A percentile compares a stretch with the other conserved stretches of the same genome.
phyloP scores from a whole-genome alignment of 2,329 filamentous ascomycete species.

The Colletotrichum sp. region DNA sequence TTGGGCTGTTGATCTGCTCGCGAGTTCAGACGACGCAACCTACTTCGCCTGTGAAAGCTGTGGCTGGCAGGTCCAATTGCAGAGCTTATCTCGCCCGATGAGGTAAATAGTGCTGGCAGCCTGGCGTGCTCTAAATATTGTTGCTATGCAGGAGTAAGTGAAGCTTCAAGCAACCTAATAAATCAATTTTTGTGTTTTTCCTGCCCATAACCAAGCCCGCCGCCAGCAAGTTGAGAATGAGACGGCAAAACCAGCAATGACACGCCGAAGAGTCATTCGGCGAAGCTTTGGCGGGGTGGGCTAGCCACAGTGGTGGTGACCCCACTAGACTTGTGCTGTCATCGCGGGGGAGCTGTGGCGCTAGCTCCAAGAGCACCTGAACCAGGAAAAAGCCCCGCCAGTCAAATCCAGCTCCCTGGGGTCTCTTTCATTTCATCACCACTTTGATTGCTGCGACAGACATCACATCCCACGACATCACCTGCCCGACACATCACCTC shows the following conservation, averaged over 20 bases:
- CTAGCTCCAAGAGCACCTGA: background rate
- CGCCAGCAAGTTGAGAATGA: background rate
- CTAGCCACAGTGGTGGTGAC: background rate
- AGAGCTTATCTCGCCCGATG: background rate
- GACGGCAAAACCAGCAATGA: background rate
- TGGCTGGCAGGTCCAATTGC: background rate
- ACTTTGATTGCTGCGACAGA: background rate
- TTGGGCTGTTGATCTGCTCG: background rate
- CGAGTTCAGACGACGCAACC: background rate
- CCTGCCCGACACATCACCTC: background rate
- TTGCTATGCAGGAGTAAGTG: background rate
- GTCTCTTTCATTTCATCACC: background rate
- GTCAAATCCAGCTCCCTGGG: background rate
- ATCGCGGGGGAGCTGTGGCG: constrained; percentile 8
- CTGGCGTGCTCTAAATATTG: background rate
- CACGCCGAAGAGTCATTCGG: background rate
- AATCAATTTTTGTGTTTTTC: background rate
- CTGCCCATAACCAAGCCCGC: background rate
- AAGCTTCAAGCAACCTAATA: background rate
- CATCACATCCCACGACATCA: background rate
- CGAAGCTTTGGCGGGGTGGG: constrained; percentile 5
- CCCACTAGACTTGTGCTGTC: background rate
- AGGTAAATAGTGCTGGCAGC: background rate
- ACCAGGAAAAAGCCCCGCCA: background rate
- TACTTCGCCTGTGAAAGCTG: background rate